Base-by-base conservation (phyloP, 257 asterid species). In the Craterostigma plantagineum region DNA sequence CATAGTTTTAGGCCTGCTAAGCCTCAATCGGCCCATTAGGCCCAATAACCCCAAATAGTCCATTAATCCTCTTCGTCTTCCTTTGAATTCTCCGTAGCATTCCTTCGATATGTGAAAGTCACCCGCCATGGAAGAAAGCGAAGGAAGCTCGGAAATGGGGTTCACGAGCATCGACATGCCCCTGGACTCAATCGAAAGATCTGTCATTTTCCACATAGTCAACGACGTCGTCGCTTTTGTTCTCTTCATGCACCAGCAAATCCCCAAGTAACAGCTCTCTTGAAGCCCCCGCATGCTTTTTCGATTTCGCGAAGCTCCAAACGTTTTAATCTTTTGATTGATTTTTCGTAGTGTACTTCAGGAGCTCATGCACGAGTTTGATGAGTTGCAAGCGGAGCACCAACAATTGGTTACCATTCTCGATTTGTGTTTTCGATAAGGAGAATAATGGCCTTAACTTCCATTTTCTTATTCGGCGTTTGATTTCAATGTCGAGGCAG, bases 161-260 rank as follows among this genome's bases (percentile, higher is more conserved):
- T 58, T 56, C 58, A 60, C 62, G 1, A 58, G 53, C 46, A 58
- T 87, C 53, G 70, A 66, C 18, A 54, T 79, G 18, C 10, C 66
- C 45, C 62, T 81, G 18, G 75, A 61, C 9, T 60, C 77, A 27
- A 42, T 87, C 16, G 73, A 70, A 35, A 48, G 55, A 67, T 70
- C 92, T 68, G 62, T 56, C 58, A 56, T 79, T 56, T 87, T 79
- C 67, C 95, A 79, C 54, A 47, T 87, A 58, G 76, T 76, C 23
- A 41, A 41, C 49, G 92, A 83, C 50, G 57, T 87, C 42, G 56
- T 83, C 56, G 93, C 67, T 33, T 79, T 83, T 68, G 51, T 80
- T 50, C 93, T 87, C 34, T 87, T 68, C 63, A 82, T 87, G 93
- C 93, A 87, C 66, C 93, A 79, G 62, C 98, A 87, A 53, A 87